phyloP scores from a whole-genome alignment of 1,284 basidiomycete species.

The Ustilago esculenta region DNA sequence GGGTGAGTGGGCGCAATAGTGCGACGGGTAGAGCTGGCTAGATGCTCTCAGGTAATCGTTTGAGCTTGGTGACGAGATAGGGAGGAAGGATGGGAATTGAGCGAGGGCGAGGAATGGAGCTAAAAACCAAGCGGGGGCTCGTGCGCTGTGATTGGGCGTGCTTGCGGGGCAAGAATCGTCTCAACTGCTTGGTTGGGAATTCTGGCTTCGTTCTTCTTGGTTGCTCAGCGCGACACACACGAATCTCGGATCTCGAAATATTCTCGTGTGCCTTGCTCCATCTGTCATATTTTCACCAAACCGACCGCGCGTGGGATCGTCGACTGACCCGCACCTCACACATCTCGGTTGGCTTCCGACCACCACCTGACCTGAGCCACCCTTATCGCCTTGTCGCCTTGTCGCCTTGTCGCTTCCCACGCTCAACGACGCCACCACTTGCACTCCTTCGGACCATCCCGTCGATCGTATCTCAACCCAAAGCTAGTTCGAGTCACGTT shows the following conservation, averaged over 20 bases:
- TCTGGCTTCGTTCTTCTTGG: slow-evolving; percentile 20
- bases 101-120: too few relatives aligned
- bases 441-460: too few relatives aligned
- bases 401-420: too few relatives aligned
- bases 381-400: too few relatives aligned
- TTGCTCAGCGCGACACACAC: not conserved
- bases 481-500: slow-evolving; percentile 4
- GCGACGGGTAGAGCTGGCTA: too few relatives aligned
- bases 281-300: not conserved
- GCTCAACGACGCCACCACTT: not conserved
- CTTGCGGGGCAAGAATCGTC: not conserved
- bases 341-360: slow-evolving; percentile 1
- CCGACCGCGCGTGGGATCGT: too few relatives aligned
- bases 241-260: slow-evolving; percentile 12
- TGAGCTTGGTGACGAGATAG: too few relatives aligned
- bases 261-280: too few relatives aligned
- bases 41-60: too few relatives aligned
- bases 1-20: too few relatives aligned
- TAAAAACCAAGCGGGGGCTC: slow-evolving; percentile 7
- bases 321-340: too few relatives aligned
- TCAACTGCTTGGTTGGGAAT: not conserved
- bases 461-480: not conserved
- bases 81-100: not conserved
- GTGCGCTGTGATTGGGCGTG: slow-evolving; percentile 16
- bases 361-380: slow-evolving; percentile 9